A percentile compares a stretch with the other conserved stretches of the same genome.
phyloP scores from a whole-genome alignment of 1,284 basidiomycete species.

The Ganoderma resinaceum region DNA sequence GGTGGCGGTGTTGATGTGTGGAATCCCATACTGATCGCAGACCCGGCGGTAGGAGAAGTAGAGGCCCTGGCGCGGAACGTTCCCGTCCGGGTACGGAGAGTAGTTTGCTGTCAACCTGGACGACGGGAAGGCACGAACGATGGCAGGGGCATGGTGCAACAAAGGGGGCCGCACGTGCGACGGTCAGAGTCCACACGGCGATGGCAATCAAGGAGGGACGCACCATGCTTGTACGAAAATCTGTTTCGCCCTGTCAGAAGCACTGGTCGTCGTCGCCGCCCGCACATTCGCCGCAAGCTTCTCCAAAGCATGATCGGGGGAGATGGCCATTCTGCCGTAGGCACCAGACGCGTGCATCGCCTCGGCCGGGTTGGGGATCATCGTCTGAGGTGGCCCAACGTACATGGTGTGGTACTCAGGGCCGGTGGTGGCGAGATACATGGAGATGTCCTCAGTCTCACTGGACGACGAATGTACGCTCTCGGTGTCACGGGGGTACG shows the following conservation, averaged over 20 bases:
- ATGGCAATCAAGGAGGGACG: slow-evolving; percentile 37
- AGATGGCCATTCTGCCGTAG: slow-evolving; percentile 77
- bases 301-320: slow-evolving; percentile 78
- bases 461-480: slow-evolving; percentile 85
- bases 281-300: slow-evolving; percentile 87
- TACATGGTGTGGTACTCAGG: slow-evolving; percentile 64
- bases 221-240: slow-evolving; percentile 91
- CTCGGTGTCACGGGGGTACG: slow-evolving; percentile 83
- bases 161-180: slow-evolving; percentile 13
- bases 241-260: slow-evolving; percentile 87
- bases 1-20: slow-evolving; percentile 93
- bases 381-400: slow-evolving; percentile 48
- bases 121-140: slow-evolving; percentile 8
- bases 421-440: slow-evolving; percentile 66
- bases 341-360: slow-evolving; percentile 69
- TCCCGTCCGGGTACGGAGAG: slow-evolving; percentile 89
- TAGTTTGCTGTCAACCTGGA: slow-evolving; percentile 85
- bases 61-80: slow-evolving; percentile 86
- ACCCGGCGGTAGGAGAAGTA: slow-evolving; percentile 93
- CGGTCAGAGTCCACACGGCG: slow-evolving; percentile 5
- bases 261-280: slow-evolving; percentile 86
- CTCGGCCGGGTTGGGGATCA: slow-evolving; percentile 55
- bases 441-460: slow-evolving; percentile 83
- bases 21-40: slow-evolving; percentile 89
- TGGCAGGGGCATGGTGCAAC: background rate